These are phyloP conservation scores for Staphylotrichum longicolle DNA, from an alignment of 495 filamentous ascomycete species.

Conservation along the genomic window DNA sequence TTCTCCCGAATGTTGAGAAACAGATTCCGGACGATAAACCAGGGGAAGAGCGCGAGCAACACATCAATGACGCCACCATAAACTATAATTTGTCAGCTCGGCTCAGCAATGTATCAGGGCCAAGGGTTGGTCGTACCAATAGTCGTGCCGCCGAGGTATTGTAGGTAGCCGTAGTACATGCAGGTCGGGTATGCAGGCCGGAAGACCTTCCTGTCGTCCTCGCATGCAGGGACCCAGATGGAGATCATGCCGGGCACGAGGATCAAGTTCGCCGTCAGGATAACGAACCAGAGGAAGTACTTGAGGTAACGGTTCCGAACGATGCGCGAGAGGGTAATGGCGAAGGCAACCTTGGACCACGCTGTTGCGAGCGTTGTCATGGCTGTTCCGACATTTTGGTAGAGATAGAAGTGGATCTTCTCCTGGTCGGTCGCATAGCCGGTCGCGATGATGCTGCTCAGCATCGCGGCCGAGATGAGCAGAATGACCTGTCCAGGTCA, in stretches of 20 bases:
- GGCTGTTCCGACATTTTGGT: conserved; percentile 20
- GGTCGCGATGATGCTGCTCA: conserved; percentile 18
- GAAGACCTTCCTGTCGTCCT: conserved; percentile 15
- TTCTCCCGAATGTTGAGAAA: conserved; percentile 36
- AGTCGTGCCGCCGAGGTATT: conserved; percentile 22
- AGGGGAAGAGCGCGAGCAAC: conserved; percentile 35
- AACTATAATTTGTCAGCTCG: conserved; percentile 10
- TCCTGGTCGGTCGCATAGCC: conserved; percentile 17
- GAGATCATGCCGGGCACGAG: conserved; percentile 22
- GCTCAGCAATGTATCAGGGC: background rate
- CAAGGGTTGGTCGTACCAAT: conserved; percentile 14
- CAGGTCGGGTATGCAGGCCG: conserved; percentile 18
- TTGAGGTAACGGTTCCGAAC: conserved; percentile 9
- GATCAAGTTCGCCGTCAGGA: conserved; percentile 23
- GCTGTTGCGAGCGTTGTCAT: conserved; percentile 23
- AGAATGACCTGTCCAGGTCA: conserved; percentile 15
- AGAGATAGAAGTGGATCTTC: conserved; percentile 19
- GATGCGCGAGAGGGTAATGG: conserved; percentile 24
- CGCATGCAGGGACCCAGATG: conserved; percentile 27
- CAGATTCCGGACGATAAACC: conserved; percentile 34
- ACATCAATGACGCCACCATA: conserved; percentile 36
- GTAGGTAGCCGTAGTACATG: conserved; percentile 9
- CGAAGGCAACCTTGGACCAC: conserved; percentile 28
- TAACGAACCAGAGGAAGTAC: conserved; percentile 23
- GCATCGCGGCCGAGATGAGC: conserved; percentile 18